Conservation (phyloP, 108 stramenopile genomes). For the Bacterosira constricta region DNA sequence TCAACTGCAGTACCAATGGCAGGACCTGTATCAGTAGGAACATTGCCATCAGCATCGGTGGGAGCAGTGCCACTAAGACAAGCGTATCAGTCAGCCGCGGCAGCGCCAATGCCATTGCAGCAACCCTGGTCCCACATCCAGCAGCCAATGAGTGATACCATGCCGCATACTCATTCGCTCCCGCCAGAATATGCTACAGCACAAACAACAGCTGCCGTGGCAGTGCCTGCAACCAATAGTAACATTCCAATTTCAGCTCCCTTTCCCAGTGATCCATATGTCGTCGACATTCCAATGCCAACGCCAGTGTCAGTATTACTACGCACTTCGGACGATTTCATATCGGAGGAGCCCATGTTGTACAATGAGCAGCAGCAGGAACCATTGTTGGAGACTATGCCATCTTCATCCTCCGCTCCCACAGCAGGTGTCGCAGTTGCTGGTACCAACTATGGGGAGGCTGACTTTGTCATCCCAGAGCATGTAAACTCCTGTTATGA, state of each 20-base stretch:
- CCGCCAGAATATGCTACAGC: not conserved
- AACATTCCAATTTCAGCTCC: not conserved
- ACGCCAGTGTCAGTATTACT: slow-evolving; percentile 51
- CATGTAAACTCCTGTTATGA: slow-evolving; percentile 3
- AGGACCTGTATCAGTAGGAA: not conserved
- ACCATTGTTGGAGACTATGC: not conserved
- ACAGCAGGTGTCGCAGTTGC: not conserved
- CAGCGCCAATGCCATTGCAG: not conserved
- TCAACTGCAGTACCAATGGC: not conserved
- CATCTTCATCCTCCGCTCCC: not conserved
- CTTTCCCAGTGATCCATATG: not conserved
- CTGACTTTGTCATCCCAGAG: not conserved
- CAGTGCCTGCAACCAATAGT: not conserved
- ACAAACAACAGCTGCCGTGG: not conserved
- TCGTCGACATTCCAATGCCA: slow-evolving; percentile 54
- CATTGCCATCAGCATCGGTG: no score
- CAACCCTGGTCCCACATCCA: not conserved
- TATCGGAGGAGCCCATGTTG: not conserved
- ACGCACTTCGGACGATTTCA: slow-evolving; percentile 43
- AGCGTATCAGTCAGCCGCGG: not conserved
- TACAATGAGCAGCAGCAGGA: not conserved
- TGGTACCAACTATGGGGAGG: not conserved
- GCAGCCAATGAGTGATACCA: not conserved
- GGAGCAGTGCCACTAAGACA: not conserved
- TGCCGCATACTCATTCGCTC: not conserved